phyloP scores from a whole-genome alignment of 2,329 filamentous ascomycete species.

The Hymenoscyphus linearis region DNA sequence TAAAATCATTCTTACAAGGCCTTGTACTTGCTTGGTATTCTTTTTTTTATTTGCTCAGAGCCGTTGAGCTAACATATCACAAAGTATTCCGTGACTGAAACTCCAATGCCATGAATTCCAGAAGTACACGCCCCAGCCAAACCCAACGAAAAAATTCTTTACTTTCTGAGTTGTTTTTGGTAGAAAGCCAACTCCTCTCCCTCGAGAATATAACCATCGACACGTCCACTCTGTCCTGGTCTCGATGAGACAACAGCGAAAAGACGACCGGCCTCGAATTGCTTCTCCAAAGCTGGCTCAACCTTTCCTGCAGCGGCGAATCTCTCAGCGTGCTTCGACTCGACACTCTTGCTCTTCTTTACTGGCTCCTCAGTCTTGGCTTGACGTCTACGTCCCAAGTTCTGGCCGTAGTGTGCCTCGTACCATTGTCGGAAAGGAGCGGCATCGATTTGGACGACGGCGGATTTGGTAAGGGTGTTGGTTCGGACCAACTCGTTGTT shows the following conservation, averaged over 20 bases:
- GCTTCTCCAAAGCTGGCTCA: conserved; percentile 86
- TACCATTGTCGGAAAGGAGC: conserved; percentile 99
- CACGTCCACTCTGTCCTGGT: conserved; percentile 94
- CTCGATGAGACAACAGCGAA: conserved; percentile 89
- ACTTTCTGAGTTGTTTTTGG: conserved; percentile 99
- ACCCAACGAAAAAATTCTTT: conserved; percentile 42
- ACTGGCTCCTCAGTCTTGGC: conserved; percentile 59
- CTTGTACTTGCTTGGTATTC: conserved; percentile 18
- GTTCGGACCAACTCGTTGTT: conserved; percentile 99
- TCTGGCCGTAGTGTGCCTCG: conserved; percentile 97
- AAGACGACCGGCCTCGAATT: conserved; percentile 98
- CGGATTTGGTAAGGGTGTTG: conserved; percentile 99
- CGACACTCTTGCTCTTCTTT: conserved; percentile 89
- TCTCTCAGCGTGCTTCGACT: conserved; percentile 94
- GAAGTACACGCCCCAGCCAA: conserved; percentile 30
- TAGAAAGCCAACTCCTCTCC: conserved; percentile 99
- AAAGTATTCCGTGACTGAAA: conserved; percentile 26
- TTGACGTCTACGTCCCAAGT: conserved; percentile 86
- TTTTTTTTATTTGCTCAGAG: conserved; percentile 27
- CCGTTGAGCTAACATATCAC: conserved; percentile 19
- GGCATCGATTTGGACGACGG: conserved; percentile 97
- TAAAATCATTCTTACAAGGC: not conserved
- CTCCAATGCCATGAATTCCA: conserved; percentile 30
- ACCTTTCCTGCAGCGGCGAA: conserved; percentile 85
- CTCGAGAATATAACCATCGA: conserved; percentile 97